A percentile compares a stretch with the other conserved stretches of the same genome.
Evolutionary conservation across 768 basidiomycete genomes (phyloP).

Genomic region (Serpula lacrymans): DNA sequence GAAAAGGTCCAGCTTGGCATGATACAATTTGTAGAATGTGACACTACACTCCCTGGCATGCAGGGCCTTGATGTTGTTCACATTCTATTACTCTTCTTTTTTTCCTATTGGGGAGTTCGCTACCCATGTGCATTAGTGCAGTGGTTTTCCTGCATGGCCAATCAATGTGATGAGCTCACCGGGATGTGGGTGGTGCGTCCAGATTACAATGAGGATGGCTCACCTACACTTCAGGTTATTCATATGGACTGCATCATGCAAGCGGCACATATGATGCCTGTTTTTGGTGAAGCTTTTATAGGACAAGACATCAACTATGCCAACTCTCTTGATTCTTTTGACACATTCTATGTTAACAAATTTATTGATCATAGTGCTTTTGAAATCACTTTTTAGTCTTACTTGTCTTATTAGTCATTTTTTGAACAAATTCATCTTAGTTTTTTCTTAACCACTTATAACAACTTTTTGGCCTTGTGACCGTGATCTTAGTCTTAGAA

Average conservation of each 20-base stretch:
- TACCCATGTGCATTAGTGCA: conserved; percentile 24
- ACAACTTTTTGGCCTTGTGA: too few relatives aligned
- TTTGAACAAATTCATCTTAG: too few relatives aligned
- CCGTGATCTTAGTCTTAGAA: too few relatives aligned
- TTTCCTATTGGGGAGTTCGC: conserved; percentile 9
- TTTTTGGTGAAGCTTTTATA: conserved; percentile 9
- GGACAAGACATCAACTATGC: conserved; percentile 9
- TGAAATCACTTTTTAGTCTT: conserved; percentile 21
- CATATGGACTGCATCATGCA: conserved; percentile 19
- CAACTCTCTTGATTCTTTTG: conserved; percentile 17
- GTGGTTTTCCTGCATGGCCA: conserved; percentile 19
- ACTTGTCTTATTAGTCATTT: too few relatives aligned
- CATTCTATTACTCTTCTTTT: conserved; percentile 22
- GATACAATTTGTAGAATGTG: conserved; percentile 26
- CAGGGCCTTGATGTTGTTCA: conserved; percentile 20
- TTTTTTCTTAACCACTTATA: too few relatives aligned
- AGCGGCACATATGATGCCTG: conserved; percentile 16
- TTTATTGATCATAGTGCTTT: conserved; percentile 25
- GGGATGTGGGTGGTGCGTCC: conserved; percentile 31
- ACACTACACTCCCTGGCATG: conserved; percentile 17
- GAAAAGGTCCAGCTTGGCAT: conserved; percentile 15
- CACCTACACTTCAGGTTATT: conserved; percentile 12
- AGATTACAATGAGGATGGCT: conserved; percentile 14
- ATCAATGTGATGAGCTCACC: conserved; percentile 16
- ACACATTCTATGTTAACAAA: conserved; percentile 24